Base-by-base conservation (phyloP, 2,329 filamentous ascomycete species). In the Trichoderma sp. region DNA sequence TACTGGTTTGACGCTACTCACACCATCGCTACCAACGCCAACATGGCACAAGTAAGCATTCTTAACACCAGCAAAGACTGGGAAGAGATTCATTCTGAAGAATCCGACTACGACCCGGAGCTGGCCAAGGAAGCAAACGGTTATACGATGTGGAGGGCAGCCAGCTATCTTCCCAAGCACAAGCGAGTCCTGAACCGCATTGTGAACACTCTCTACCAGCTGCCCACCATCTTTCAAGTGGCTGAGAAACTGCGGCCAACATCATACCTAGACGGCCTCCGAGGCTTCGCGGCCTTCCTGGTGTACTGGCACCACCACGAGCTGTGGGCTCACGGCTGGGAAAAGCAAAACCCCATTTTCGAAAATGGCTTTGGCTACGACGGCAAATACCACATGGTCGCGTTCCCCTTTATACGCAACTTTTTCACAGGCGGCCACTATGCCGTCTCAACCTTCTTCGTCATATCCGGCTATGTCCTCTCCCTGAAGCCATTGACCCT, bases 281-380 rank as follows among this genome's bases (percentile, higher is more conserved):
- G 91, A 76, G 90, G 91, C 4, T 91, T 92, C 73, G 90, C 90
- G 5, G 89, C 90, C 3, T 84, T 92, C 34, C 78, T 92, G 32
- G 90, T 92, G 15, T 92, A 91, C 78, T 83, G 86, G 74, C 87
- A 90, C 68, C 88, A 91, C 78, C 85, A 91, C 77, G 80, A 87
- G 74, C 78, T 89, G 6, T 90, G 88, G 88, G 84, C 84, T 58
- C 90, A 89, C 78, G 81, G 77, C 71, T 79, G 78, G 32, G 78
- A 73, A 1, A 76, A 77, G 0, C 79, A 81, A 51, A 81, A 82
- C 53, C 65, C 74, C 9, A 79, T 83, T 1, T 80, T 90, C n/a
- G 87, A 90, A 75, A 85, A 85, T 58, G 83, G 83, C 8, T 91
- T 83, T 73, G 84, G 87, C 47, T 85, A 86, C 75, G 76, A 86